phyloP scores from a whole-genome alignment of 148 eudicot species.

The Pharnaceum exiguum region DNA sequence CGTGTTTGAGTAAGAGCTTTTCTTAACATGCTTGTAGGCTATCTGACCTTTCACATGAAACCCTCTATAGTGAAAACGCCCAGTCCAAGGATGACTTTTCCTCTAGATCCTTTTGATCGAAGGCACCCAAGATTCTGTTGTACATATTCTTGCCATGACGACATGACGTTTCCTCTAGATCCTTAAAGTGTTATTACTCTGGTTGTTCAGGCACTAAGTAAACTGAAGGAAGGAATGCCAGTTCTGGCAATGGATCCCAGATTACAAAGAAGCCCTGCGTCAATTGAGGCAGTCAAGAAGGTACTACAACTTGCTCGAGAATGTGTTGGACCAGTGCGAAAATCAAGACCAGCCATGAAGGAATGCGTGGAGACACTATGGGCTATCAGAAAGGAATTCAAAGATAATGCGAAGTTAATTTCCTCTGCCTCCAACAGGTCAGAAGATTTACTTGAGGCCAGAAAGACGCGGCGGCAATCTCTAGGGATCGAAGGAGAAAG shows the following conservation, averaged over 20 bases:
- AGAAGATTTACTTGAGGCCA: slow-evolving; percentile 34
- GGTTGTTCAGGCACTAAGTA: slow-evolving; percentile 47
- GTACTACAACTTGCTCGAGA: slow-evolving; percentile 48
- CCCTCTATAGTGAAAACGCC: background rate
- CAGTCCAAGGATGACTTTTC: background rate
- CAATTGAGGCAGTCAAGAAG: slow-evolving; percentile 42
- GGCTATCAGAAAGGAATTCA: slow-evolving; percentile 51
- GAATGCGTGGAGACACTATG: slow-evolving; percentile 64
- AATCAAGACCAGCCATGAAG: slow-evolving; percentile 65
- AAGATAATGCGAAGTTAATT: slow-evolving; percentile 17
- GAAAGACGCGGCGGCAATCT: slow-evolving; percentile 22
- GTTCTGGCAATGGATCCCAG: slow-evolving; percentile 72
- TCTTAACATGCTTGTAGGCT: too few species aligned
- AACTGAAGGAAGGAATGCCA: slow-evolving; percentile 46
- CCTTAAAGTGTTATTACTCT: too few species aligned
- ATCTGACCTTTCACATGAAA: slow-evolving; percentile 10
- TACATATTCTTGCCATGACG: too few species aligned
- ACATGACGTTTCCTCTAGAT: too few species aligned
- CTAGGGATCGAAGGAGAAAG: slow-evolving; percentile 39
- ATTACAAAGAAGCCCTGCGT: slow-evolving; percentile 52
- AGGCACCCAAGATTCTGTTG: too few species aligned
- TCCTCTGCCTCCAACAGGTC: slow-evolving; percentile 27
- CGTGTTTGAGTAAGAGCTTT: too few species aligned
- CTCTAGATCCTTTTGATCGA: too few species aligned
- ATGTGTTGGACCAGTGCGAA: slow-evolving; percentile 45